A percentile compares a stretch with the other conserved stretches of the same genome.
Conservation (phyloP, 208 protist species). For the Wallacemonas sp. region DNA sequence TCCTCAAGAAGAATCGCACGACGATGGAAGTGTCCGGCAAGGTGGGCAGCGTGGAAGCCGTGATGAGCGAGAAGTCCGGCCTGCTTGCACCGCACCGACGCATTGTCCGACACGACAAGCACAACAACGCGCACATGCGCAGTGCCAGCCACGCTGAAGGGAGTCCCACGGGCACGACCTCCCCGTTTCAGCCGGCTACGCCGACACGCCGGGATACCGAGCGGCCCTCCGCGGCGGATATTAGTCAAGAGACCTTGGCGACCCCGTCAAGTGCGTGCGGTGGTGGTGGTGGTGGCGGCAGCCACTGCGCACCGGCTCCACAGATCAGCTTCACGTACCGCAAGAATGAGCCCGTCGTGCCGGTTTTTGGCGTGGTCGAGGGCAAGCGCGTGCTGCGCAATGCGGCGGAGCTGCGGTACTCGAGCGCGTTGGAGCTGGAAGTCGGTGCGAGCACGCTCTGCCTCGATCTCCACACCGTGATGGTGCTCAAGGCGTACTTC, state of each 20-base stretch:
- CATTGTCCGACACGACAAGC: constrained; percentile 33
- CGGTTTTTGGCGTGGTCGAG: constrained; percentile 56
- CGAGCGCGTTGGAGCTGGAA: constrained; percentile 63
- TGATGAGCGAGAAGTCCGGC: constrained; percentile 41
- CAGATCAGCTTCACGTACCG: constrained; percentile 75
- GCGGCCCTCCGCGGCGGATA: neutral
- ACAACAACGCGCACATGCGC: constrained; percentile 1
- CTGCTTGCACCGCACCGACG: constrained; percentile 38
- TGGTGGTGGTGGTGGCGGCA: too few species aligned
- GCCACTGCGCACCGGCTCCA: neutral
- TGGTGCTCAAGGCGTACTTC: constrained; percentile 78
- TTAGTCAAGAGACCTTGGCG: neutral
- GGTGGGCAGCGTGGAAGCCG: constrained; percentile 39
- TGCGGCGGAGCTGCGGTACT: constrained; percentile 75
- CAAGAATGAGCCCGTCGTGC: constrained; percentile 72
- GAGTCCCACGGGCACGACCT: neutral
- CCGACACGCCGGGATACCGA: neutral
- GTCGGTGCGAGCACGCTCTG: constrained; percentile 60
- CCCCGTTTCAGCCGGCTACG: constrained; percentile 11
- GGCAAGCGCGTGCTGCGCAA: constrained; percentile 67
- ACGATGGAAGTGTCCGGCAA: constrained; percentile 66
- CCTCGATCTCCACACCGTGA: constrained; percentile 71
- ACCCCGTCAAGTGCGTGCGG: neutral
- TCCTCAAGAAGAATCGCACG: constrained; percentile 64
- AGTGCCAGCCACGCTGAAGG: constrained; percentile 1